Conservation (phyloP, 768 basidiomycete species). For the Lentinula sp. region DNA sequence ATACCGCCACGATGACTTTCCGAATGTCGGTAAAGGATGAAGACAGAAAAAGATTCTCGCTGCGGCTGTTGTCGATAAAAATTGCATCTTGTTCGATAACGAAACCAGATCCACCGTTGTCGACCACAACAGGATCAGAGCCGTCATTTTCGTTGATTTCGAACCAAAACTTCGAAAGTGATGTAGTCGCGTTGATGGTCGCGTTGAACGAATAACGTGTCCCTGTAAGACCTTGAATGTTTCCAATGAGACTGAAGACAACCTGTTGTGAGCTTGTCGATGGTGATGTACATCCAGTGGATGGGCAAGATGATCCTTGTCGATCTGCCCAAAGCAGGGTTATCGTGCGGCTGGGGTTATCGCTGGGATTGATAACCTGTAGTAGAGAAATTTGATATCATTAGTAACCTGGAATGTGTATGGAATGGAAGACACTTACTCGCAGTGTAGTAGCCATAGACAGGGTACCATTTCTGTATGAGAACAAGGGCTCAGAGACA, state of each 20-base stretch:
- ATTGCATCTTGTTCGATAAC: slow-evolving; percentile 35
- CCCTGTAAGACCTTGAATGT: slow-evolving; percentile 29
- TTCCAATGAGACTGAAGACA: slow-evolving; percentile 15
- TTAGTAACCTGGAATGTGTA: not conserved
- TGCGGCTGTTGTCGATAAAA: slow-evolving; percentile 21
- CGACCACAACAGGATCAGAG: slow-evolving; percentile 24
- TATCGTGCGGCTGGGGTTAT: not conserved
- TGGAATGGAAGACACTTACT: slow-evolving; percentile 18
- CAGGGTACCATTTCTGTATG: slow-evolving; percentile 25
- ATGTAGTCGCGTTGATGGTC: slow-evolving; percentile 28
- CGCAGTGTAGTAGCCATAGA: slow-evolving; percentile 34
- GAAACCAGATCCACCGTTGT: slow-evolving; percentile 38
- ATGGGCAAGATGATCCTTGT: not conserved
- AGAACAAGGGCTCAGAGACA: slow-evolving; percentile 20
- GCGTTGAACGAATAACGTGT: slow-evolving; percentile 19
- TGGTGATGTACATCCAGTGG: not conserved
- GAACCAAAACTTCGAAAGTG: slow-evolving; percentile 48
- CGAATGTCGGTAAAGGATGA: not conserved
- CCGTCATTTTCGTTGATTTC: slow-evolving; percentile 39
- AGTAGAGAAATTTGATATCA: not conserved
- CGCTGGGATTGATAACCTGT: not conserved
- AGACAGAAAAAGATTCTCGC: not conserved
- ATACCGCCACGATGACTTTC: not conserved
- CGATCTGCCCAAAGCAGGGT: not conserved
- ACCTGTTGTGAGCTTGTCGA: not conserved